Percentiles rank a stretch among this genome's conserved stretches.
Evolutionary conservation across 1,139 yeast species (phyloP).

Genomic region (Spencermartinsiella ligniputridi): DNA sequence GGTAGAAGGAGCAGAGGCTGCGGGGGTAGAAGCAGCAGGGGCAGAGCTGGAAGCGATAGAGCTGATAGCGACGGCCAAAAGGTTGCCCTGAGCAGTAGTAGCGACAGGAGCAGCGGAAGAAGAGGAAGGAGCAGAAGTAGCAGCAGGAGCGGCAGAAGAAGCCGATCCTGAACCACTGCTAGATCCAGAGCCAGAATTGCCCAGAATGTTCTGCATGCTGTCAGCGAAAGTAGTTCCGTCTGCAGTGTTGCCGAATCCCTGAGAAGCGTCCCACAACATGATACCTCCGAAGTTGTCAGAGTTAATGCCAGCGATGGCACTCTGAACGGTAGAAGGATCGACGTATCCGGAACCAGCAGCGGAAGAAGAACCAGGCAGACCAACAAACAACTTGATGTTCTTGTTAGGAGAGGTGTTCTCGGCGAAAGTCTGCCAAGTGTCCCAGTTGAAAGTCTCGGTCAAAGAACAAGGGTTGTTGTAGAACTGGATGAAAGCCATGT

Average conservation of each 20-base stretch:
- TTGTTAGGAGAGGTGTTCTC: constrained; percentile 50
- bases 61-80: not conserved
- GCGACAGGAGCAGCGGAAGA: constrained; percentile 8
- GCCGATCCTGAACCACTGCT: constrained; percentile 5
- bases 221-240: constrained; percentile 45
- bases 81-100: no score
- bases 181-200: constrained; percentile 12
- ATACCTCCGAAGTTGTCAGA: constrained; percentile 70
- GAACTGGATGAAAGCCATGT: constrained; percentile 86
- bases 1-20: constrained; percentile 11
- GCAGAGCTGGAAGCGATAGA: not conserved
- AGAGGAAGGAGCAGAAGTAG: constrained; percentile 7
- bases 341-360: constrained; percentile 69
- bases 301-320: constrained; percentile 11
- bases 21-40: constrained; percentile 18
- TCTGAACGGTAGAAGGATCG: constrained; percentile 20
- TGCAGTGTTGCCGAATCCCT: constrained; percentile 52
- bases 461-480: constrained; percentile 89
- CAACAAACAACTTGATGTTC: constrained; percentile 56
- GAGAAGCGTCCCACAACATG: constrained; percentile 89
- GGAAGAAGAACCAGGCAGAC: constrained; percentile 64
- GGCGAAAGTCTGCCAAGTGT: constrained; percentile 75
- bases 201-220: constrained; percentile 40
- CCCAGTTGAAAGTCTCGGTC: constrained; percentile 63
- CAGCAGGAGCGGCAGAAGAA: constrained; percentile 7